Conservation (phyloP, 176 grass and related monocot species). For the Musa schizocarpa region DNA sequence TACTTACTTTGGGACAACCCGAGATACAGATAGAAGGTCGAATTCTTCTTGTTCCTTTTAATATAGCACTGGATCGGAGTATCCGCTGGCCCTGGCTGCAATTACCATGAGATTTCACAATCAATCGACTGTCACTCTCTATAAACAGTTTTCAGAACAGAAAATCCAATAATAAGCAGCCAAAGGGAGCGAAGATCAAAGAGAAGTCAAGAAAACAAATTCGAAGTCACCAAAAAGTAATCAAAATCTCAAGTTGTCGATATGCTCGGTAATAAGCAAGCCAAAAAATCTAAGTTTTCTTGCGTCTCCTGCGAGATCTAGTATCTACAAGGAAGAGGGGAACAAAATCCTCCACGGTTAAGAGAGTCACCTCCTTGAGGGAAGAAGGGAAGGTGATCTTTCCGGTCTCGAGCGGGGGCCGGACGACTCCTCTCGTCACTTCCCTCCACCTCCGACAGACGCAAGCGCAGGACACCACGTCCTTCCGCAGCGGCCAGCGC, state of each 20-base stretch:
- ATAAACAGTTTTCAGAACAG: not conserved
- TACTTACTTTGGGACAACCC: slow-evolving; percentile 66
- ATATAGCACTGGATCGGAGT: slow-evolving; percentile 87
- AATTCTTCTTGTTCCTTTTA: slow-evolving; percentile 78
- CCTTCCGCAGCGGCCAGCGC: slow-evolving; percentile 65
- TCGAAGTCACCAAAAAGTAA: not conserved
- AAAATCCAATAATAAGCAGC: not conserved
- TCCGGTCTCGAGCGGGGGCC: slow-evolving; percentile 55
- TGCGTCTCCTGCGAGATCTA: not conserved
- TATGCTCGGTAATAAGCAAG: not conserved
- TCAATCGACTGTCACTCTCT: not conserved
- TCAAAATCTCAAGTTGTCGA: not conserved
- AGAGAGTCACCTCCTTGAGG: slow-evolving; percentile 62
- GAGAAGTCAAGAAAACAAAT: not conserved
- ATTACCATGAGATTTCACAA: slow-evolving; percentile 6
- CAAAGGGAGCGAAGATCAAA: not conserved
- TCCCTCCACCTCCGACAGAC: slow-evolving; percentile 75
- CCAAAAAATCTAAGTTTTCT: not conserved
- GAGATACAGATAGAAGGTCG: slow-evolving; percentile 73
- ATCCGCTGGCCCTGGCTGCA: slow-evolving; percentile 72
- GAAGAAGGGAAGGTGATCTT: slow-evolving; percentile 87
- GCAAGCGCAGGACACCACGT: slow-evolving; percentile 71
- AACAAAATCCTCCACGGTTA: not conserved
- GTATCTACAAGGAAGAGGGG: not conserved
- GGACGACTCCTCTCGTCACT: slow-evolving; percentile 34